A percentile compares a stretch with the other conserved stretches of the same genome.
Conservation (phyloP, 306 rosid species). For the Spatholobus suberectus region DNA sequence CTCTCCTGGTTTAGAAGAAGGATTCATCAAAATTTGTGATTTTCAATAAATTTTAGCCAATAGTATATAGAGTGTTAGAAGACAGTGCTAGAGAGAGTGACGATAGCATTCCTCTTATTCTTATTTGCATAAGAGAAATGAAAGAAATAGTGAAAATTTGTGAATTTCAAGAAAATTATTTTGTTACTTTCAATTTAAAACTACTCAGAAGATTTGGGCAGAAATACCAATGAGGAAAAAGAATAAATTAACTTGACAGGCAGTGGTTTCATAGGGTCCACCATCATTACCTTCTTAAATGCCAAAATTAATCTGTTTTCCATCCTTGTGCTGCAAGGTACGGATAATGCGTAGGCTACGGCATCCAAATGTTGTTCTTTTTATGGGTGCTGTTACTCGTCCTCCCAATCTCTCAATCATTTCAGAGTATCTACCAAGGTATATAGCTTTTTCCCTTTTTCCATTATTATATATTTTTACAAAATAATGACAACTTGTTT, state of each 20-base stretch:
- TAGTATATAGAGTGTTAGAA: no score
- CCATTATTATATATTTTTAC: slow-evolving; percentile 4
- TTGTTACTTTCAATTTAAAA: slow-evolving; percentile 16
- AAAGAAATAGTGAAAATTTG: slow-evolving; percentile 5
- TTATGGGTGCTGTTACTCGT: slow-evolving; percentile 99
- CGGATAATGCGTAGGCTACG: slow-evolving; percentile 97
- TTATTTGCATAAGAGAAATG: slow-evolving; percentile 27
- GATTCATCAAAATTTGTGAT: no score
- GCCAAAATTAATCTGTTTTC: slow-evolving; percentile 29
- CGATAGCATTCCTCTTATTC: no score
- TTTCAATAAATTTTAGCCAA: no score
- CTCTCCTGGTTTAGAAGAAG: no score
- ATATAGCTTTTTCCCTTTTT: slow-evolving; percentile 32
- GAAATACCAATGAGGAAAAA: slow-evolving; percentile 16
- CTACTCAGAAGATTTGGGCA: slow-evolving; percentile 23
- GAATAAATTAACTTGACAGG: background rate
- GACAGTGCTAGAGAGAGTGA: no score
- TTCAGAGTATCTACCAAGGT: slow-evolving; percentile 98
- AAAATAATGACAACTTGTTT: background rate
- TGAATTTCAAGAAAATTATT: background rate
- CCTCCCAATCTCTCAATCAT: slow-evolving; percentile 96
- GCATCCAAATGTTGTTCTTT: slow-evolving; percentile 96
- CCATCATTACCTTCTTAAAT: slow-evolving; percentile 19
- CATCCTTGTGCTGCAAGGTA: slow-evolving; percentile 63
- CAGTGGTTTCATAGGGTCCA: slow-evolving; percentile 26